Conservation (phyloP, 1,284 basidiomycete genomes). For the Puccinia sorghi region DNA sequence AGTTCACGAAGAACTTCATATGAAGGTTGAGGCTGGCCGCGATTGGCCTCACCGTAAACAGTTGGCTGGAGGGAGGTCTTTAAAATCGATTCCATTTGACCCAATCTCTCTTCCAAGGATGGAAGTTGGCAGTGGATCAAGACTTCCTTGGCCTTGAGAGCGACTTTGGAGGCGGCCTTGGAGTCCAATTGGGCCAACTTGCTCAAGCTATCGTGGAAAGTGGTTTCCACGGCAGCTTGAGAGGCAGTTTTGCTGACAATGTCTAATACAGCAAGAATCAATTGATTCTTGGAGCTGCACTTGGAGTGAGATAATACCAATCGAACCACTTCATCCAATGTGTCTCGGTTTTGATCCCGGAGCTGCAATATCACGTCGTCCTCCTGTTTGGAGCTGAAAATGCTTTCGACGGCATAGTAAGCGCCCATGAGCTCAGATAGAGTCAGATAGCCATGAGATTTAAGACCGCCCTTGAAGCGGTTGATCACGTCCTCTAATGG, state of each 20-base stretch:
- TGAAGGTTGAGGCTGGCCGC: constrained; percentile 70
- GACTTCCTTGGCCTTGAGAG: constrained; percentile 95
- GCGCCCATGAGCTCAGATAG: constrained; percentile 71
- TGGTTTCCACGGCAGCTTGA: constrained; percentile 64
- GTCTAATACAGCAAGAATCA: constrained; percentile 82
- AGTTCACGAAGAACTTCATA: constrained; percentile 86
- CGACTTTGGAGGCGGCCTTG: constrained; percentile 82
- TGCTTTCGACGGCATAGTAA: constrained; percentile 81
- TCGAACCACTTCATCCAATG: constrained; percentile 82
- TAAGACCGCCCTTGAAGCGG: constrained; percentile 77
- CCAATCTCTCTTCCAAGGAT: constrained; percentile 87
- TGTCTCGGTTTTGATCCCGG: constrained; percentile 87
- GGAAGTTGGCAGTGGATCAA: constrained; percentile 94
- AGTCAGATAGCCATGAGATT: constrained; percentile 78
- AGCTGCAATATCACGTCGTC: constrained; percentile 85
- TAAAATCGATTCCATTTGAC: constrained; percentile 92
- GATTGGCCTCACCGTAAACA: constrained; percentile 83
- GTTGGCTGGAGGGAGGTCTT: constrained; percentile 81
- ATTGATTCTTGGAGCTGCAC: constrained; percentile 85
- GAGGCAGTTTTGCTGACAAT: constrained; percentile 71
- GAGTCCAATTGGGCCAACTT: constrained; percentile 81
- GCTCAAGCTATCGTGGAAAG: constrained; percentile 72
- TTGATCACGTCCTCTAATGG: constrained; percentile 77
- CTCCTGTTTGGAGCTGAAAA: constrained; percentile 87
- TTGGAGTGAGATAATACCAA: constrained; percentile 94